These are phyloP conservation scores for Colletotrichum theobromicola DNA, from an alignment of 2,329 filamentous ascomycete genomes.

Conservation along the genomic window DNA sequence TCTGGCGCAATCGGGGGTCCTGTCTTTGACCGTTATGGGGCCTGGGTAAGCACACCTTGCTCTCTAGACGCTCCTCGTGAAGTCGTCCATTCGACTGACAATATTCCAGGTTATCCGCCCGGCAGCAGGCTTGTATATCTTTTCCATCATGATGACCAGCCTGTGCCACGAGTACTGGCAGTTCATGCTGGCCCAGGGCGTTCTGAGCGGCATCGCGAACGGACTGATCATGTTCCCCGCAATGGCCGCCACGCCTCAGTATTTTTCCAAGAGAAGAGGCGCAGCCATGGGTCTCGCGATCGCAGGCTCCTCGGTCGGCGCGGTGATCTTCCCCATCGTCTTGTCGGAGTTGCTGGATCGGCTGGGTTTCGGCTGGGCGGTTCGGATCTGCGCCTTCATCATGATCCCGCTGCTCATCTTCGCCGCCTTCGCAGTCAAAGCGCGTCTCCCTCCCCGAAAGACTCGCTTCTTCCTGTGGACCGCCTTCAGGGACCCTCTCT, in stretches of 20 bases:
- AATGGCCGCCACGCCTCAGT: slow-evolving; percentile 39
- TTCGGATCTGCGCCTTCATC: slow-evolving; percentile 49
- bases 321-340: slow-evolving; percentile 47
- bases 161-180: slow-evolving; percentile 44
- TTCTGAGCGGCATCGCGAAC: slow-evolving; percentile 37
- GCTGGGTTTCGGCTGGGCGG: slow-evolving; percentile 30
- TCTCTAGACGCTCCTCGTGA: not conserved
- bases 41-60: slow-evolving; percentile 7
- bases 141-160: slow-evolving; percentile 37
- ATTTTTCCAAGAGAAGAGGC: slow-evolving; percentile 42
- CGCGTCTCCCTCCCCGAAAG: slow-evolving; percentile 19
- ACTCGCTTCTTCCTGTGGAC: slow-evolving; percentile 40
- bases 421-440: slow-evolving; percentile 26
- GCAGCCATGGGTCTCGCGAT: slow-evolving; percentile 42
- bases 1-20: slow-evolving; percentile 23
- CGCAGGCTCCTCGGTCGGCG: slow-evolving; percentile 45
- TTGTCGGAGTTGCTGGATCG: slow-evolving; percentile 41
- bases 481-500: slow-evolving; percentile 24
- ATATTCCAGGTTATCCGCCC: slow-evolving; percentile 22
- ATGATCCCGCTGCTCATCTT: slow-evolving; percentile 40
- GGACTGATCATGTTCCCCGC: slow-evolving; percentile 41
- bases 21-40: slow-evolving; percentile 25
- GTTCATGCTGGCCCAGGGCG: slow-evolving; percentile 44
- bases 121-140: slow-evolving; percentile 20
- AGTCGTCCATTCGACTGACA: not conserved